These are phyloP conservation scores for Sanghuangporus baumii DNA, from an alignment of 1,284 basidiomycete species.

Conservation along the genomic window DNA sequence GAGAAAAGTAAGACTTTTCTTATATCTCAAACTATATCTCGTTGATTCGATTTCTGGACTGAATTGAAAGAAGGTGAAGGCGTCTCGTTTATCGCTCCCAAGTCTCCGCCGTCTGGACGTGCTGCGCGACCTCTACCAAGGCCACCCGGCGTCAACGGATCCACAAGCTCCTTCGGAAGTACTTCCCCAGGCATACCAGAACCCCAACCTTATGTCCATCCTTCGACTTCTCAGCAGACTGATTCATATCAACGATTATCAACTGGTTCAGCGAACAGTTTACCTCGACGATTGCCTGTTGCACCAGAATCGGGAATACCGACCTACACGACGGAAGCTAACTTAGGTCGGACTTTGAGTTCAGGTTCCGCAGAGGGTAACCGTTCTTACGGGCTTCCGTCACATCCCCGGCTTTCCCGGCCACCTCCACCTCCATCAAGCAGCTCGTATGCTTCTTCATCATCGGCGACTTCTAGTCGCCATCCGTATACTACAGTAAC, in stretches of 20 bases:
- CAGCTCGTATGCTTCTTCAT: slow-evolving; percentile 5
- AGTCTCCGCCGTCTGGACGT: slow-evolving; percentile 30
- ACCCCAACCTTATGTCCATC: slow-evolving; percentile 17
- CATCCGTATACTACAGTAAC: slow-evolving; percentile 15
- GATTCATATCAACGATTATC: slow-evolving; percentile 7
- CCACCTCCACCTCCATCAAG: slow-evolving; percentile 8
- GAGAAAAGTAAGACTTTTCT: slow-evolving; percentile 11
- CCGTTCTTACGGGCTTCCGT: slow-evolving; percentile 7
- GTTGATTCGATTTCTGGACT: not conserved
- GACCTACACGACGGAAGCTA: not conserved
- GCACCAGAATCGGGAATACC: slow-evolving; percentile 8
- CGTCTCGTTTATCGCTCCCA: slow-evolving; percentile 18
- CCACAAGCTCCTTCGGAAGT: slow-evolving; percentile 2
- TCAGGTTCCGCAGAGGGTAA: slow-evolving; percentile 1
- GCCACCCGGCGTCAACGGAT: slow-evolving; percentile 22
- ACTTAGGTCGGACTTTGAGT: not conserved
- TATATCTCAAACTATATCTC: not conserved
- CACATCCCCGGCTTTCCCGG: slow-evolving; percentile 8
- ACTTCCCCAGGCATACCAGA: slow-evolving; percentile 22
- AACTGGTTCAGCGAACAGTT: not conserved
- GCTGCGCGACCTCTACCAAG: slow-evolving; percentile 27
- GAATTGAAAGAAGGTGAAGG: slow-evolving; percentile 9
- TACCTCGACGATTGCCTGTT: slow-evolving; percentile 10
- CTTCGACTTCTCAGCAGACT: slow-evolving; percentile 2
- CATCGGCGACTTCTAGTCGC: slow-evolving; percentile 3